Evolutionary conservation across 441 rosid species (phyloP).

Genomic region (Daphne laureola): DNA sequence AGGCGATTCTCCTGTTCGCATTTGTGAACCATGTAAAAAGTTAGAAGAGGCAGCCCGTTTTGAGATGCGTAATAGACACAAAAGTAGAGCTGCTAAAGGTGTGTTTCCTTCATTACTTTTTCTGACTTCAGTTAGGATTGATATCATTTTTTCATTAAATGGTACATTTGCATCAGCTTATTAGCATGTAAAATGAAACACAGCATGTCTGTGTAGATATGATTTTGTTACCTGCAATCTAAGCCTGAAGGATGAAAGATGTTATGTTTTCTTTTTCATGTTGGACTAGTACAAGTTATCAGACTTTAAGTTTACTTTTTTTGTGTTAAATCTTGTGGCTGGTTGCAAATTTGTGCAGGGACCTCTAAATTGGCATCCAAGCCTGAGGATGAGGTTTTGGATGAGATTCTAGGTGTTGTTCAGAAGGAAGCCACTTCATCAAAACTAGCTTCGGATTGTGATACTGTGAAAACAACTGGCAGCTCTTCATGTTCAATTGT

Average conservation of each 20-base stretch:
- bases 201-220: no score
- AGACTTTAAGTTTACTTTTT: no score
- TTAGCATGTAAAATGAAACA: no score
- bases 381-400: conserved; percentile 60
- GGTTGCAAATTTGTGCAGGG: conserved; percentile 31
- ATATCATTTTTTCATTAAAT: no score
- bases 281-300: no score
- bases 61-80: conserved; percentile 69
- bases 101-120: neutral
- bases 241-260: no score
- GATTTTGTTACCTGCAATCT: no score
- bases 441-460: conserved; percentile 23
- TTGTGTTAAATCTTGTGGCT: neutral
- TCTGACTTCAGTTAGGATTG: no score
- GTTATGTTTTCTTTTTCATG: no score
- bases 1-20: conserved; percentile 86
- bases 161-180: no score
- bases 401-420: conserved; percentile 53
- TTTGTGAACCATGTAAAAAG: conserved; percentile 88
- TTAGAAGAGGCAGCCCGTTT: conserved; percentile 90
- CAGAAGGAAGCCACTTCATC: conserved; percentile 42
- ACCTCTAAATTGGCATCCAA: conserved; percentile 33
- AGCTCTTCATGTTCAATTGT: conserved; percentile 22
- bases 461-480: conserved; percentile 31
- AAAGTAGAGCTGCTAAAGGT: conserved; percentile 52